Evolutionary conservation across 352 stramenopile species (phyloP).

Genomic region (Globisporangium iwayamae): DNA sequence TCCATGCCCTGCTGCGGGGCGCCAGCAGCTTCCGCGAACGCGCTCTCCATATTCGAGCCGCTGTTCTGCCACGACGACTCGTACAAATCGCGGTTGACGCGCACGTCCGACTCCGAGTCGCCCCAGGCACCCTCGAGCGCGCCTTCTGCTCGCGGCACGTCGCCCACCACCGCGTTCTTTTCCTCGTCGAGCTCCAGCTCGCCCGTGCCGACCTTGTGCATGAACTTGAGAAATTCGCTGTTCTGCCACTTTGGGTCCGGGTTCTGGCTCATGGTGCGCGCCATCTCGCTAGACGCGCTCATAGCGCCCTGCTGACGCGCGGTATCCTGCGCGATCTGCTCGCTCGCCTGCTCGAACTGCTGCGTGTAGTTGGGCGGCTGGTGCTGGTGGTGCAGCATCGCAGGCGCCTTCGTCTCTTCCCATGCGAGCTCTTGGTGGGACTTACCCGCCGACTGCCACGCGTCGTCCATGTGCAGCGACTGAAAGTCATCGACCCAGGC

Average conservation of each 20-base stretch:
- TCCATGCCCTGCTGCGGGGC: slow-evolving; percentile 31
- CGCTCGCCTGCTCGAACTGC: slow-evolving; percentile 22
- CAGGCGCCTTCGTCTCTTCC: slow-evolving; percentile 48
- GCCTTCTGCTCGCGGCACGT: slow-evolving; percentile 35
- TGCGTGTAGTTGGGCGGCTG: slow-evolving; percentile 29
- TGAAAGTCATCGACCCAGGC: slow-evolving; percentile 72
- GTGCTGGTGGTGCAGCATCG: slow-evolving; percentile 33
- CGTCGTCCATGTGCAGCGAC: slow-evolving; percentile 50
- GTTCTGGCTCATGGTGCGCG: slow-evolving; percentile 75
- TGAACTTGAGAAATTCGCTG: slow-evolving; percentile 86
- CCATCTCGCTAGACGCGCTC: slow-evolving; percentile 64
- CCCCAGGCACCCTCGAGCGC: slow-evolving; percentile 66
- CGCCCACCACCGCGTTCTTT: slow-evolving; percentile 62
- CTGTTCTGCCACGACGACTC: slow-evolving; percentile 50
- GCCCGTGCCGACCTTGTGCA: slow-evolving; percentile 73
- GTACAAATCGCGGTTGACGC: slow-evolving; percentile 58
- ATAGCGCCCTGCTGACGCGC: slow-evolving; percentile 36
- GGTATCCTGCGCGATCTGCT: slow-evolving; percentile 25
- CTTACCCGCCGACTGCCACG: slow-evolving; percentile 57
- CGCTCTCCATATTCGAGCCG: slow-evolving; percentile 42
- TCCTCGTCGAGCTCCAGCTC: slow-evolving; percentile 77
- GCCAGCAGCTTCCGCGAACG: slow-evolving; percentile 35
- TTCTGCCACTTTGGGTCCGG: slow-evolving; percentile 78
- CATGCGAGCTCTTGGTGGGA: slow-evolving; percentile 62
- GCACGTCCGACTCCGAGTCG: slow-evolving; percentile 37